Conservation (phyloP, 768 basidiomycete species). For the Rubroboletus pulcherrimus region DNA sequence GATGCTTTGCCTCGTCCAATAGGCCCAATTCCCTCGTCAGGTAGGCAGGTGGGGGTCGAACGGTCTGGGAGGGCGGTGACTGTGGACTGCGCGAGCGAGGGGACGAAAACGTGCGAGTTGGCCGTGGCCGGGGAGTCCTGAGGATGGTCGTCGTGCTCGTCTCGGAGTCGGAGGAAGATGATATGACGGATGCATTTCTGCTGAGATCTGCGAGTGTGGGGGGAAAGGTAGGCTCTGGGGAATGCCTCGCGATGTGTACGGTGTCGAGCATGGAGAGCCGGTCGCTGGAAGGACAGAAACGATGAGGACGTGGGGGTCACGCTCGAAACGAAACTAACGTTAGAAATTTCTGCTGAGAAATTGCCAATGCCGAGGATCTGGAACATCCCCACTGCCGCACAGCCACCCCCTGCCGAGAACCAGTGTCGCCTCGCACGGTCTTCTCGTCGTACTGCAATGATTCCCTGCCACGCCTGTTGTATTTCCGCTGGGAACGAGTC, state of each 20-base stretch:
- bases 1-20: constrained; percentile 25
- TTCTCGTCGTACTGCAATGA: too few relatives aligned
- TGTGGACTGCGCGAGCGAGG: constrained; percentile 56
- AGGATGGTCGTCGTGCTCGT: constrained; percentile 37
- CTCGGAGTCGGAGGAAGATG: constrained; percentile 58
- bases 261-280: constrained; percentile 7
- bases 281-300: too few relatives aligned
- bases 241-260: not conserved
- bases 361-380: constrained; percentile 1
- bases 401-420: constrained; percentile 23
- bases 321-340: too few relatives aligned
- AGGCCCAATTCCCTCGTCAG: constrained; percentile 55
- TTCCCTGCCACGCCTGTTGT: too few relatives aligned
- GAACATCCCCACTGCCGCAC: constrained; percentile 16
- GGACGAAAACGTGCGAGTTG: constrained; percentile 59
- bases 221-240: constrained; percentile 17
- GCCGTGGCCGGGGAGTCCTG: constrained; percentile 47
- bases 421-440: not conserved
- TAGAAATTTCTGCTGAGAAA: constrained; percentile 12
- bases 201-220: constrained; percentile 61
- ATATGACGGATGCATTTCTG: constrained; percentile 75
- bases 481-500: too few relatives aligned
- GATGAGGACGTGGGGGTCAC: too few relatives aligned
- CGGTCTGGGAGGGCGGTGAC: constrained; percentile 34
- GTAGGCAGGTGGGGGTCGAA: constrained; percentile 49